phyloP scores from a whole-genome alignment of 176 grass and related monocot species.

The Saccharum officinarum region DNA sequence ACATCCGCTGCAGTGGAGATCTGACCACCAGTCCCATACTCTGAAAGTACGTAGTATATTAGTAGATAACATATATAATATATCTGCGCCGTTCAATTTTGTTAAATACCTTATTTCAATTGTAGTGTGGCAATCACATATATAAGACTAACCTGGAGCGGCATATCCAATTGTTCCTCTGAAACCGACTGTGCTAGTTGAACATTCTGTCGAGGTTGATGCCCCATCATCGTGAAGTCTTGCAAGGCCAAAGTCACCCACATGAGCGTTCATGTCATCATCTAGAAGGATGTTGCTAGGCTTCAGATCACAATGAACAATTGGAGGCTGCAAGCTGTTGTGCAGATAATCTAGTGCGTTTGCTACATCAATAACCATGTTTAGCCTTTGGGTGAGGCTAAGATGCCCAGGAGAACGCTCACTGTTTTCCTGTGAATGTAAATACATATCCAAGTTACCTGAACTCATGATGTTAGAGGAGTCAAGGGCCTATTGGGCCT shows the following conservation, averaged over 20 bases:
- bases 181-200: slow-evolving; percentile 12
- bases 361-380: slow-evolving; percentile 34
- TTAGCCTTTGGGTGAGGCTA: slow-evolving; percentile 30
- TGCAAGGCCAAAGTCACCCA: slow-evolving; percentile 47
- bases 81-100: neutral
- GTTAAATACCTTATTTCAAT: neutral
- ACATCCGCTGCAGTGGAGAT: slow-evolving; percentile 8
- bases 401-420: neutral
- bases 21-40: slow-evolving; percentile 2
- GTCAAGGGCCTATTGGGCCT: too few species aligned
- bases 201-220: neutral
- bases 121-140: neutral
- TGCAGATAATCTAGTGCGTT: slow-evolving; percentile 46
- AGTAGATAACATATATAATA: neutral
- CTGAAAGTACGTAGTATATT: neutral
- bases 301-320: slow-evolving; percentile 45
- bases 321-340: neutral
- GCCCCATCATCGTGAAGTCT: neutral
- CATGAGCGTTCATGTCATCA: slow-evolving; percentile 34
- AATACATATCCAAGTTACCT: slow-evolving; percentile 19
- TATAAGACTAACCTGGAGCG: slow-evolving; percentile 23
- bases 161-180: slow-evolving; percentile 27
- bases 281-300: slow-evolving; percentile 44
- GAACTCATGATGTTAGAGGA: too few species aligned
- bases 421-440: slow-evolving; percentile 14